phyloP scores from a whole-genome alignment of 2,329 filamentous ascomycete genomes.

The Trichophyton mentagrophytes region DNA sequence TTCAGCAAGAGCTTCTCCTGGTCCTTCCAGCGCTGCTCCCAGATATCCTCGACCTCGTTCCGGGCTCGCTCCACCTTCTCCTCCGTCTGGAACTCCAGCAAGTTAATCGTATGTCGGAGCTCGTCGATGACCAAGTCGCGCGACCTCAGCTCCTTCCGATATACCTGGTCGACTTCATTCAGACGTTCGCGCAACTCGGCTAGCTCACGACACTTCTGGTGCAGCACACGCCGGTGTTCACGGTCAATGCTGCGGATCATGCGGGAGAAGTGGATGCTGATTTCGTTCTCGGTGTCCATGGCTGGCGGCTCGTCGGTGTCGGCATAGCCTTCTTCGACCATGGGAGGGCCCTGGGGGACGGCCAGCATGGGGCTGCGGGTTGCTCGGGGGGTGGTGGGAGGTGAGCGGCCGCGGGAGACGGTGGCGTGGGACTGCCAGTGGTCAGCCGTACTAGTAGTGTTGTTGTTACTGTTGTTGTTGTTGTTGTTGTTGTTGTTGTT shows the following conservation, averaged over 20 bases:
- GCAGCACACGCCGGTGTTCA: slow-evolving; percentile 19
- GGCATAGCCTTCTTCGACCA: slow-evolving; percentile 14
- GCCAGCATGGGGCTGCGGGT: slow-evolving; percentile 4
- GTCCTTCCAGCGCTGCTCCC: slow-evolving; percentile 26
- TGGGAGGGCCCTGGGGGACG: slow-evolving; percentile 9
- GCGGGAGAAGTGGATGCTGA: slow-evolving; percentile 19
- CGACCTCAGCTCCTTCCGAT: slow-evolving; percentile 20
- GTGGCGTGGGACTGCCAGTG: not conserved
- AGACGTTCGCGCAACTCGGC: slow-evolving; percentile 18
- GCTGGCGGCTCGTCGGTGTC: slow-evolving; percentile 15
- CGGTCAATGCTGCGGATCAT: slow-evolving; percentile 23
- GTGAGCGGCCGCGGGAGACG: not conserved
- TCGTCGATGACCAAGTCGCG: slow-evolving; percentile 22
- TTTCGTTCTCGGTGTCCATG: slow-evolving; percentile 22
- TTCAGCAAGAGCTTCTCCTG: slow-evolving; percentile 13
- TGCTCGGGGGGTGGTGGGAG: not conserved
- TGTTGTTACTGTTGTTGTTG: no score
- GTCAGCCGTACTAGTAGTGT: not conserved
- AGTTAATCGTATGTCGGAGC: slow-evolving; percentile 15
- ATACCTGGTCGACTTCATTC: slow-evolving; percentile 22
- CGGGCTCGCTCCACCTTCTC: slow-evolving; percentile 20
- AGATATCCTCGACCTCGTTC: slow-evolving; percentile 24
- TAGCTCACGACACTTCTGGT: slow-evolving; percentile 20
- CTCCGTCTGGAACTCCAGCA: slow-evolving; percentile 17
- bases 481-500: no score